phyloP scores from a whole-genome alignment of 768 basidiomycete genomes.

The Filobasidium wieringae region DNA sequence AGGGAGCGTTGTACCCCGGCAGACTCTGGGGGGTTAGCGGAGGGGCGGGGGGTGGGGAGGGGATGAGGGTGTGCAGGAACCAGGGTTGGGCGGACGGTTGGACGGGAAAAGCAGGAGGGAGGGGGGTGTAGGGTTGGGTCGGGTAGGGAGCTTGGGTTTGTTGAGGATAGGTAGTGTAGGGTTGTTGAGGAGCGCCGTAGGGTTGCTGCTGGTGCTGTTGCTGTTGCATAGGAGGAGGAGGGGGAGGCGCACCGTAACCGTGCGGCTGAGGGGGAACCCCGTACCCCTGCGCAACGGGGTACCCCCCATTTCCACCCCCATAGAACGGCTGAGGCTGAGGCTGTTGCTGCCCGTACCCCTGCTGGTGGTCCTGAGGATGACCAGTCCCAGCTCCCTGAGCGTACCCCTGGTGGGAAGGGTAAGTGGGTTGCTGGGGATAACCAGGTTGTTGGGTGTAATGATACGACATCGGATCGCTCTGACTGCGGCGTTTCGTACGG shows the following conservation, averaged over 20 bases:
- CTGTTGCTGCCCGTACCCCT: conserved; percentile 5
- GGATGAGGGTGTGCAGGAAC: conserved; percentile 29
- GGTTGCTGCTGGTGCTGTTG: neutral
- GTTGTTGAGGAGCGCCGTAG: conserved; percentile 17
- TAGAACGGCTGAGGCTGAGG: conserved; percentile 4
- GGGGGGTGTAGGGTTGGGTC: neutral
- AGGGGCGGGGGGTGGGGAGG: conserved; percentile 33
- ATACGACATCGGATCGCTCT: too few relatives aligned
- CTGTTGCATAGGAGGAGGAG: too few relatives aligned
- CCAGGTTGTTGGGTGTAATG: neutral
- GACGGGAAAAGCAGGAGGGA: neutral
- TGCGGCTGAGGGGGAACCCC: conserved; percentile 10
- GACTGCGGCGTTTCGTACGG: too few relatives aligned
- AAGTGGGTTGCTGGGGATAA: neutral
- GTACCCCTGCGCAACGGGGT: neutral
- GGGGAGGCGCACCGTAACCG: conserved; percentile 8
- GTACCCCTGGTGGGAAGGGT: neutral
- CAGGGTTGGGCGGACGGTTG: conserved; percentile 4
- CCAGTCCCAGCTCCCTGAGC: neutral
- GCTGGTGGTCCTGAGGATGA: neutral
- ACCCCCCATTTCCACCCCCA: conserved; percentile 8
- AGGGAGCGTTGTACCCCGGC: conserved; percentile 31
- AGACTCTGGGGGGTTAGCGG: conserved; percentile 20
- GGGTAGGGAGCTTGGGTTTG: neutral
- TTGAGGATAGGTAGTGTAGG: conserved; percentile 16